A percentile compares a stretch with the other conserved stretches of the same genome.
These are phyloP conservation scores for Calonectria montana DNA, from an alignment of 2,329 filamentous ascomycete species.

Conservation along the genomic window DNA sequence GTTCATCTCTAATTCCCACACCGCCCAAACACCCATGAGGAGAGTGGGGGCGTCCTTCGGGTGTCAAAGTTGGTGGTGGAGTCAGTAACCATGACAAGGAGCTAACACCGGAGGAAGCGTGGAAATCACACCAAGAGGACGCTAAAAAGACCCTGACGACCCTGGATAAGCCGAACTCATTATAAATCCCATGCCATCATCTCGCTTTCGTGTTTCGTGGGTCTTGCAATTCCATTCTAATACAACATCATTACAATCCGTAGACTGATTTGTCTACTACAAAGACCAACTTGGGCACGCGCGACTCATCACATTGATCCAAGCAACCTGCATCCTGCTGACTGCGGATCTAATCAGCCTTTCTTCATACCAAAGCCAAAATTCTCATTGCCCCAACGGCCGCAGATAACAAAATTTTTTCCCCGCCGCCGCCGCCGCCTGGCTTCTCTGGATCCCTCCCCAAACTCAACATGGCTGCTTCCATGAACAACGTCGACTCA, in stretches of 20 bases:
- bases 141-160: constrained; percentile 15
- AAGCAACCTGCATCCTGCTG: constrained; percentile 6
- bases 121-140: constrained; percentile 7
- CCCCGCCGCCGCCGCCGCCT: neutral
- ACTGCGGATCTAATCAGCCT: neutral
- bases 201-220: neutral
- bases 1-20: constrained; percentile 3
- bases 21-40: constrained; percentile 14
- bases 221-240: neutral
- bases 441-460: neutral
- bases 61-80: constrained; percentile 22
- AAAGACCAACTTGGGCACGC: constrained; percentile 10
- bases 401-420: neutral
- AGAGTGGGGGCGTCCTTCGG: constrained; percentile 5
- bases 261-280: neutral
- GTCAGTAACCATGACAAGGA: constrained; percentile 21
- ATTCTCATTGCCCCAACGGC: constrained; percentile 1
- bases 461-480: constrained; percentile 17
- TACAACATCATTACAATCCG: neutral
- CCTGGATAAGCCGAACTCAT: neutral
- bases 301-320: neutral
- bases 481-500: constrained; percentile 24
- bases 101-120: constrained; percentile 11
- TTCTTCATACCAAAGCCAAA: neutral
- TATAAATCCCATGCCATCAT: constrained; percentile 1